Conservation (phyloP, 1,284 basidiomycete species). For the Sanguinoderma infundibulare region DNA sequence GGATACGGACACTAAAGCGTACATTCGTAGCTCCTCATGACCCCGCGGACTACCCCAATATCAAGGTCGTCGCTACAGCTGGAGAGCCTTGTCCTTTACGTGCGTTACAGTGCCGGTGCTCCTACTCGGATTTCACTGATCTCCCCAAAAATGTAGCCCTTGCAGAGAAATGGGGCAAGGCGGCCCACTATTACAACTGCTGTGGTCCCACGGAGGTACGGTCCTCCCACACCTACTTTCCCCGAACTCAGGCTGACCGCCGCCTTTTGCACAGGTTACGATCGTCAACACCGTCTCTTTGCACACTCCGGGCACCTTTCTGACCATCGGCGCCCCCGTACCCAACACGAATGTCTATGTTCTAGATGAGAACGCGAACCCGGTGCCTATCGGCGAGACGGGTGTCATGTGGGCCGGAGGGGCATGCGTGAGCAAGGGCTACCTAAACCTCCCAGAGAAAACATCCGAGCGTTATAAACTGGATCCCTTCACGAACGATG, state of each 20-base stretch:
- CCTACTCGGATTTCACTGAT: slow-evolving; percentile 4
- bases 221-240: slow-evolving; percentile 10
- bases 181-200: slow-evolving; percentile 48
- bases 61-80: slow-evolving; percentile 61
- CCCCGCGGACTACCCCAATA: slow-evolving; percentile 58
- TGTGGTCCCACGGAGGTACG: slow-evolving; percentile 55
- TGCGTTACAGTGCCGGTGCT: slow-evolving; percentile 27
- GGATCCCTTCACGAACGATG: slow-evolving; percentile 56
- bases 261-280: slow-evolving; percentile 46
- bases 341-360: slow-evolving; percentile 66
- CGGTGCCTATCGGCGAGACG: slow-evolving; percentile 53
- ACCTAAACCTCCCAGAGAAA: slow-evolving; percentile 57
- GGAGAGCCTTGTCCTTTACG: slow-evolving; percentile 65
- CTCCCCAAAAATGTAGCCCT: slow-evolving; percentile 40
- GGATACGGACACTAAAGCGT: slow-evolving; percentile 2
- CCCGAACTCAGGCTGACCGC: not conserved
- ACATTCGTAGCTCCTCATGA: slow-evolving; percentile 45
- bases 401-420: slow-evolving; percentile 68
- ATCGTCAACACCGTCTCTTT: slow-evolving; percentile 63
- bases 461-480: slow-evolving; percentile 53
- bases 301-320: slow-evolving; percentile 44
- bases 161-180: slow-evolving; percentile 55
- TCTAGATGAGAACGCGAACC: slow-evolving; percentile 53
- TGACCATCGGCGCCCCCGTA: slow-evolving; percentile 59
- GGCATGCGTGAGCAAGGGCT: slow-evolving; percentile 55